These are phyloP conservation scores for Melampsora abietis-canadensis DNA, from an alignment of 1,284 basidiomycete genomes.

Conservation along the genomic window DNA sequence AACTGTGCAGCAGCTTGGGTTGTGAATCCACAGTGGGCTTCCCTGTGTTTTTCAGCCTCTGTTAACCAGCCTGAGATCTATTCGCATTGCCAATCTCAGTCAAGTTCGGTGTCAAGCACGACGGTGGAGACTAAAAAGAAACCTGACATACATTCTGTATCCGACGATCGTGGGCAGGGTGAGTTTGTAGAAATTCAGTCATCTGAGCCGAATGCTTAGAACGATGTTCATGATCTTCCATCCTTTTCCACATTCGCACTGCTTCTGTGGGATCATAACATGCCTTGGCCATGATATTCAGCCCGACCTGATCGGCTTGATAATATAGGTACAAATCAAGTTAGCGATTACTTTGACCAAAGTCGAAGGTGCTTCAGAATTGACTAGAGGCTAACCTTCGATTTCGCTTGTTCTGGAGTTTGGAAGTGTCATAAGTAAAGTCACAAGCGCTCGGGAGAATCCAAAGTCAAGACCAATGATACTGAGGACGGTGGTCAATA, in stretches of 20 bases:
- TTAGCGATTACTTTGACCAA: not conserved
- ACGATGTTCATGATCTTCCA: slow-evolving; percentile 20
- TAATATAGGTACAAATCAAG: not conserved
- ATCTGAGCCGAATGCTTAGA: slow-evolving; percentile 48
- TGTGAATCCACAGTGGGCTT: slow-evolving; percentile 31
- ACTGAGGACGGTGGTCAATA: slow-evolving; percentile 42
- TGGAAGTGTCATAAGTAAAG: slow-evolving; percentile 50
- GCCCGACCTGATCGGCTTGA: slow-evolving; percentile 45
- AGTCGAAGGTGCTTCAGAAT: slow-evolving; percentile 18
- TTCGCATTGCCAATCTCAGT: too few species aligned
- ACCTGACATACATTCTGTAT: slow-evolving; percentile 21
- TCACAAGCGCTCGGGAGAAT: slow-evolving; percentile 45
- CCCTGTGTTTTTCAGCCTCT: slow-evolving; percentile 24
- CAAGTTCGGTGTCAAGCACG: not conserved
- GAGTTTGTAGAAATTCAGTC: slow-evolving; percentile 43
- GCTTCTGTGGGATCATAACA: slow-evolving; percentile 47
- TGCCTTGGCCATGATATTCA: slow-evolving; percentile 50
- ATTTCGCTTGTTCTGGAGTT: slow-evolving; percentile 50
- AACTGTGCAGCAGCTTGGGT: slow-evolving; percentile 10
- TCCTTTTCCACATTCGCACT: slow-evolving; percentile 39
- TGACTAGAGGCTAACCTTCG: slow-evolving; percentile 46
- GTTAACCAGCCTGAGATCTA: slow-evolving; percentile 41
- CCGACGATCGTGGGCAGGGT: slow-evolving; percentile 33
- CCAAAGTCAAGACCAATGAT: slow-evolving; percentile 43
- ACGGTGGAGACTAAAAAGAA: not conserved